Percentiles rank a stretch among this genome's conserved stretches.
These are phyloP conservation scores for Vanilla planifolia DNA, from an alignment of 106 monocot genomes.

Conservation along the genomic window DNA sequence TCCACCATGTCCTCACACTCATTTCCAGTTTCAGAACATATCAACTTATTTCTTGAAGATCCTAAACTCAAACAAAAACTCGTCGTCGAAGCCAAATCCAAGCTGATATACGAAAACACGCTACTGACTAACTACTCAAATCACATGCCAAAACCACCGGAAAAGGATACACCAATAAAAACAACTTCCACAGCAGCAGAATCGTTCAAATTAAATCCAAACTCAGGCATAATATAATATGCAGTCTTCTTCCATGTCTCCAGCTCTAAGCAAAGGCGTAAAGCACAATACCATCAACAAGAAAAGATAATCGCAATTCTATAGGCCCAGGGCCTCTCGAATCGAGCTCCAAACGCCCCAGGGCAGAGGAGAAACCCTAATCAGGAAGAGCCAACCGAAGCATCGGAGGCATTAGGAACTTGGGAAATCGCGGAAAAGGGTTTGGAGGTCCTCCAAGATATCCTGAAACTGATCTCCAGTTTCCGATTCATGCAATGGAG, in stretches of 20 bases:
- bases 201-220: background rate
- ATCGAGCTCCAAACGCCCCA: background rate
- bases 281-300: background rate
- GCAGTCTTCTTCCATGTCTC: constrained; percentile 7
- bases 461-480: background rate
- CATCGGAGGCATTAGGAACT: background rate
- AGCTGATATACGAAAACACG: background rate
- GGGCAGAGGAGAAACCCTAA: background rate
- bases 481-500: background rate
- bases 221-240: background rate
- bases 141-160: background rate
- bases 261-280: background rate
- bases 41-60: background rate
- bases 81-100: background rate
- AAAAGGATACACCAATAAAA: background rate
- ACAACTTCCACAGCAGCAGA: background rate
- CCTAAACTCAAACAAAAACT: background rate
- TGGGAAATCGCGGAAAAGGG: background rate
- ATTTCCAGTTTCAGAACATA: constrained; percentile 2
- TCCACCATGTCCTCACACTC: constrained; percentile 10
- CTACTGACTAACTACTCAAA: background rate
- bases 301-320: background rate
- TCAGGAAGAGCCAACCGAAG: background rate
- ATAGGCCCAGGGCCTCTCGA: background rate
- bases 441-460: background rate